Evolutionary conservation across 257 asterid species (phyloP).

Genomic region (Osmanthus fragrans): DNA sequence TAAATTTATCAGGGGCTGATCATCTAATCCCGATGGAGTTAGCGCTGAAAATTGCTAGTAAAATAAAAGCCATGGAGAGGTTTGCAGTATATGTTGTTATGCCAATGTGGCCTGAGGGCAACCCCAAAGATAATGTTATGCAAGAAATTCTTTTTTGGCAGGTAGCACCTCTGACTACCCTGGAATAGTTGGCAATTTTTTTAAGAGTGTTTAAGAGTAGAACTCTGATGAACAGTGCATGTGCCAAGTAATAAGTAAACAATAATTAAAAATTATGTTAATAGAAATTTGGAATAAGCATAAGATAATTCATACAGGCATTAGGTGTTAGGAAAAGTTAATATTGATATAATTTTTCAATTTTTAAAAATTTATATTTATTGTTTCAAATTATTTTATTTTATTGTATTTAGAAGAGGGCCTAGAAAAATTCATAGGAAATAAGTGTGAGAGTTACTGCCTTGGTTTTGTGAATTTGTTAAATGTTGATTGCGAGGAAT

Average conservation of each 20-base stretch:
- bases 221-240: conserved; percentile 2
- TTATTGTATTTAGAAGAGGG: neutral
- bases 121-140: conserved; percentile 66
- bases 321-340: neutral
- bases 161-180: conserved; percentile 39
- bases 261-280: neutral
- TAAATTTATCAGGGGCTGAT: conserved; percentile 71
- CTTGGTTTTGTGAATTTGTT: neutral
- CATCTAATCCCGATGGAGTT: conserved; percentile 85
- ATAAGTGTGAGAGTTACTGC: conserved; percentile 13
- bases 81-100: conserved; percentile 73
- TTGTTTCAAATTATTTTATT: conserved; percentile 1
- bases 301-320: neutral
- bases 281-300: neutral
- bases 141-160: conserved; percentile 98
- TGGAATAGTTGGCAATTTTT: conserved; percentile 10
- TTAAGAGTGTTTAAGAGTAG: neutral
- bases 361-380: neutral
- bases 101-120: conserved; percentile 99
- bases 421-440: conserved; percentile 1
- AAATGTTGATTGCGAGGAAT: conserved; percentile 7
- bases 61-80: conserved; percentile 73
- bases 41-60: conserved; percentile 69
- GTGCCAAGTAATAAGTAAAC: neutral
- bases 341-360: conserved; percentile 5